Evolutionary conservation across 1,284 basidiomycete species (phyloP), one percentile per base, ranked within the genome.

Genomic region (Sparassis latifolia): DNA sequence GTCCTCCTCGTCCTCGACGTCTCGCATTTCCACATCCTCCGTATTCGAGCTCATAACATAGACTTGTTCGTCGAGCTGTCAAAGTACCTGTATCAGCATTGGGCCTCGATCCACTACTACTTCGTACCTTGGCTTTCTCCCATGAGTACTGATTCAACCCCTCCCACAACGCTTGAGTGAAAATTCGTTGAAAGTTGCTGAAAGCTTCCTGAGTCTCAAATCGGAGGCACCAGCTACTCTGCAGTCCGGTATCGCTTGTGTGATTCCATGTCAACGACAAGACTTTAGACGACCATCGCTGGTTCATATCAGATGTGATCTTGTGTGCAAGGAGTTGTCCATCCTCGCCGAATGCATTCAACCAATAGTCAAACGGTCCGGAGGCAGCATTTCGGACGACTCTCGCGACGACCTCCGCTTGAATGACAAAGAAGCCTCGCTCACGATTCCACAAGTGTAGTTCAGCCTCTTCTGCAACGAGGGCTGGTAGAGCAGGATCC

Each of bases 21-120:
- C 86, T 48, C 70, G 76, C 89, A 98, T 96, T 58, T 89, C 91
- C 10, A 91, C 84, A 62, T 97, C 95, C 62, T 89, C 84, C 47
- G 70, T 66, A 60, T 79, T 88, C 28, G 87, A 78, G 53, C 77
- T 83, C 59, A 85, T 67, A 31, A 88, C 78, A 62, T 92, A 92
- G 38, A 74, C 78, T 65, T 86, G 86, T 57, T 96, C 96, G 33
- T 94, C 92, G 3, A 73, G 69, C 78, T 81, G 53, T 42, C 31
- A 43, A 45, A 9, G 41, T 6, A 43, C 63, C 51, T 72, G 68
- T 58, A 43, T 37, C 43, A 44, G 10, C 33, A 39, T 38, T 5
- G 10, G 5, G 10, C 5, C 33, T 46, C 37, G n/a, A 31, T 46
- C 42, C 6, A 43, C 10, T 46, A 30, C 9, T n/a, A 32, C 42